Evolutionary conservation across 129 eudicot species (phyloP).

Genomic region (Lonicera japonica): DNA sequence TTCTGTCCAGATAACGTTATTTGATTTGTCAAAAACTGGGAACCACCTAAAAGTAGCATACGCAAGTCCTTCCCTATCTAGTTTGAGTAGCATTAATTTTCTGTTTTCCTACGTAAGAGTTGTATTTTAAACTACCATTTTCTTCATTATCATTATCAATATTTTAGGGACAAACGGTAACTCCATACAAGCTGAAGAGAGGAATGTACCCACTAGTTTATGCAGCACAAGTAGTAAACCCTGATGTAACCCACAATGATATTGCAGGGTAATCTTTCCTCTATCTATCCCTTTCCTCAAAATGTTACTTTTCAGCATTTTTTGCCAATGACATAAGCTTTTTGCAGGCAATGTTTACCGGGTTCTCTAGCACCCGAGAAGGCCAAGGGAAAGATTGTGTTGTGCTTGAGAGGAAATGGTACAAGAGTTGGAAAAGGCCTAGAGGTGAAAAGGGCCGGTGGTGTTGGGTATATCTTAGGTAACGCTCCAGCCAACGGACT

Average conservation of each 20-base stretch:
- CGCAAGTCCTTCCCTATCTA: too few relatives aligned
- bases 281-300: neutral
- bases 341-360: constrained; percentile 80
- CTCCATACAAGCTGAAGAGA: constrained; percentile 57
- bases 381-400: constrained; percentile 72
- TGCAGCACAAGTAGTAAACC: constrained; percentile 57
- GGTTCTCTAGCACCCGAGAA: constrained; percentile 61
- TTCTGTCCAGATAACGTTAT: too few relatives aligned
- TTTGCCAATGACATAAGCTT: constrained; percentile 5
- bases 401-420: constrained; percentile 83
- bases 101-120: too few relatives aligned
- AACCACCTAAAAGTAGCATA: too few relatives aligned
- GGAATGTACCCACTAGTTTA: constrained; percentile 69
- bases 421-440: constrained; percentile 75
- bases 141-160: neutral
- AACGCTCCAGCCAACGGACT: constrained; percentile 57
- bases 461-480: constrained; percentile 70
- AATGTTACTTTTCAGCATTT: neutral
- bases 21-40: too few relatives aligned
- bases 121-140: too few relatives aligned
- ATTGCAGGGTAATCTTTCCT: constrained; percentile 46
- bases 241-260: constrained; percentile 38
- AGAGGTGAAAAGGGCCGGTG: constrained; percentile 91
- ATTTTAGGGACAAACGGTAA: constrained; percentile 73
- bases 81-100: too few relatives aligned